Conservation (phyloP, 139 green algal genomes). For the Pycnococcus provasolii region DNA sequence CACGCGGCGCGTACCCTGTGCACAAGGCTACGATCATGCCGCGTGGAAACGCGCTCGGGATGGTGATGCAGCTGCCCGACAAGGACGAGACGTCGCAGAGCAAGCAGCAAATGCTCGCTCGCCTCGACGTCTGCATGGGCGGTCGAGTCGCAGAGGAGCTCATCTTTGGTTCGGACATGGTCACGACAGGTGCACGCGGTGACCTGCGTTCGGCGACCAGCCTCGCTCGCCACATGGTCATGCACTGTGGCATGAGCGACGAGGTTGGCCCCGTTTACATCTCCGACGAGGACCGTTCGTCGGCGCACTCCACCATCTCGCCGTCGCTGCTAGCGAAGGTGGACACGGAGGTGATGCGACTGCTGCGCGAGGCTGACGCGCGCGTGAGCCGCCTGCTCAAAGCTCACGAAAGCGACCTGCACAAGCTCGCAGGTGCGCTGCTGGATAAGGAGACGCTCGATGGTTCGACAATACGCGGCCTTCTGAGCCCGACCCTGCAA, state of each 20-base stretch:
- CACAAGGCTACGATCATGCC: constrained; percentile 91
- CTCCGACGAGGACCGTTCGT: neutral
- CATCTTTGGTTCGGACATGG: constrained; percentile 58
- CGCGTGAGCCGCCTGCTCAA: constrained; percentile 59
- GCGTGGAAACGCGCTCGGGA: constrained; percentile 79
- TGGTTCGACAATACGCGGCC: constrained; percentile 23
- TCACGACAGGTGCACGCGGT: constrained; percentile 54
- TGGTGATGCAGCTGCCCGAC: constrained; percentile 90
- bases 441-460: constrained; percentile 76
- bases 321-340: constrained; percentile 56
- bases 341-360: constrained; percentile 55
- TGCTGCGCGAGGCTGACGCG: constrained; percentile 66
- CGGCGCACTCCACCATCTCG: neutral
- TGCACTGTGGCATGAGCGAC: constrained; percentile 37
- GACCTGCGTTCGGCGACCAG: constrained; percentile 70
- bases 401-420: constrained; percentile 70
- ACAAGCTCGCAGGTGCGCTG: constrained; percentile 72
- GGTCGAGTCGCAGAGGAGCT: constrained; percentile 84
- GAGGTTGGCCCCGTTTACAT: constrained; percentile 31
- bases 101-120: constrained; percentile 77
- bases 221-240: constrained; percentile 38
- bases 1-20: constrained; percentile 55
- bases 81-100: constrained; percentile 66
- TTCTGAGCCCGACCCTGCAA: neutral
- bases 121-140: constrained; percentile 94